Evolutionary conservation across 768 basidiomycete genomes (phyloP), one percentile per base, ranked within the genome.

Genomic region (Russula dissimulans): DNA sequence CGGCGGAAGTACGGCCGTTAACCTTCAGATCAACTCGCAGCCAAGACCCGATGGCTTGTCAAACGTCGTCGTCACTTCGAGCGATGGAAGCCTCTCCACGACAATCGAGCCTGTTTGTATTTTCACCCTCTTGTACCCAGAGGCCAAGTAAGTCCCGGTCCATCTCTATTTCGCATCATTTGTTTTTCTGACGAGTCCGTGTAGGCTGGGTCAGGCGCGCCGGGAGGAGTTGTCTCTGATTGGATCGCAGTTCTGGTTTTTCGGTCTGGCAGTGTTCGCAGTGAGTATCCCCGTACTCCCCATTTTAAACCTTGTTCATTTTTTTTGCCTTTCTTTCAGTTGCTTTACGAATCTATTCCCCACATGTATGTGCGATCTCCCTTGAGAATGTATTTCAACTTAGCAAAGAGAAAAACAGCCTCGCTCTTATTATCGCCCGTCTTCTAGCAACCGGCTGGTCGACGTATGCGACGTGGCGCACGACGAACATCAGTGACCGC

Each of bases 261-360:
- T 60, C 32, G 65, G 62, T 15, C 39, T 65, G n/a, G 56, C 67
- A 0, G 53, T 67, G 15, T 63, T 65, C 38, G 67, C 66, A 5
- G 65, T 66, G 55, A 41, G 53, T 56, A 4, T 46, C 34, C 12
- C 7, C 26, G 8, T 4, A 4, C 11, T 45, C 11, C 14, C 6
- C 12, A 12, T 2, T 39, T 38, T 26, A 26, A 26, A 26, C 22
- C 22, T 59, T 43, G 29, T 49, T 52, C 45, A 46, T 0, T 15
- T 45, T 10, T 26, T 5, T 32, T 41, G 39, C 4, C 4, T 41
- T 3, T 26, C 22, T 32, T 54, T 18, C 41, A 72, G 71, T 75
- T 83, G 58, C 61, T 78, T 17, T 74, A 74, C 41, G 78, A 81
- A 58, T 83, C 81, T 1, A 76, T 81, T 3, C 79, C 83, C 17